A percentile compares a stretch with the other conserved stretches of the same genome.
These are phyloP conservation scores for Trichoderma erinaceum DNA, from an alignment of 495 filamentous ascomycete genomes.

Conservation along the genomic window DNA sequence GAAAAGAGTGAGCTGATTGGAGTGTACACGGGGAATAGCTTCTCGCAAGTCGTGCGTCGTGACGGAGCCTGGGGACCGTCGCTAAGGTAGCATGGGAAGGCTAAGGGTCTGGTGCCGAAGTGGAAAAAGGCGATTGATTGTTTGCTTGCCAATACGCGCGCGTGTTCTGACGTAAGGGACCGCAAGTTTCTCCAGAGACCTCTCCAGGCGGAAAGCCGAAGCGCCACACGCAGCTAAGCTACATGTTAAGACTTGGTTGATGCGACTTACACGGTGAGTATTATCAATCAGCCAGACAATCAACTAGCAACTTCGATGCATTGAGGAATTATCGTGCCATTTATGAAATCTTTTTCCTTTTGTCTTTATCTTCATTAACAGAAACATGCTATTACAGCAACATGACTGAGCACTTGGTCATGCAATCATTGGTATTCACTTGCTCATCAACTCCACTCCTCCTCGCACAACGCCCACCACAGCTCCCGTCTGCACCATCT, in stretches of 20 bases:
- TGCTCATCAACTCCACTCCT: conserved; percentile 66
- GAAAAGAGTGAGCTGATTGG: no score
- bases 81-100: no score
- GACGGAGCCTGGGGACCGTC: no score
- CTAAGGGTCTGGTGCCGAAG: no score
- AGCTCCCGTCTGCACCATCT: conserved; percentile 85
- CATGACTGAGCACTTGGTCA: neutral
- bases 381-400: neutral
- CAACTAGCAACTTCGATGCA: neutral
- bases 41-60: no score
- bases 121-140: conserved; percentile 12
- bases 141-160: conserved; percentile 10
- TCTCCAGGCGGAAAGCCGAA: neutral
- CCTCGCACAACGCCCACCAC: conserved; percentile 83
- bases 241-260: neutral
- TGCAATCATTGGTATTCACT: neutral
- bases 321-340: neutral
- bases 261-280: neutral
- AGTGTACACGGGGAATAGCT: no score
- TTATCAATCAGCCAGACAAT: no score
- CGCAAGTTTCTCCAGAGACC: neutral
- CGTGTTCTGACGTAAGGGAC: neutral
- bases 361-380: neutral
- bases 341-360: no score
- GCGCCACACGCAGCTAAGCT: conserved; percentile 4